A percentile compares a stretch with the other conserved stretches of the same genome.
phyloP scores from a whole-genome alignment of 2,329 filamentous ascomycete genomes.

The Apiospora kogelbergensis region DNA sequence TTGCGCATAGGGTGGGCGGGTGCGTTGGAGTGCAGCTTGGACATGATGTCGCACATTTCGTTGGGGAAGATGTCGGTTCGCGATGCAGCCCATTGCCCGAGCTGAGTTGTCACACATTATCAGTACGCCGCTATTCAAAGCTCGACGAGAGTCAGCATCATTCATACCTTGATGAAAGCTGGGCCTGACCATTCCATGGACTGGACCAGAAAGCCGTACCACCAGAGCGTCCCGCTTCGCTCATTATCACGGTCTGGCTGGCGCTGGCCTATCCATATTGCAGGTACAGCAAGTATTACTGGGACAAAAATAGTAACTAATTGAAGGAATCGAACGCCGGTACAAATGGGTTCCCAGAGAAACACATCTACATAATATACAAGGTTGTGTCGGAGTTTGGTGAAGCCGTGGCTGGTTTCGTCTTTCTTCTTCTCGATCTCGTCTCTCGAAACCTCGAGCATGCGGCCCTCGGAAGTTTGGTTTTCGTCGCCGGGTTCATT shows the following conservation, averaged over 20 bases:
- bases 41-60: conserved; percentile 92
- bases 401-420: conserved; percentile 59
- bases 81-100: conserved; percentile 98
- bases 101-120: conserved; percentile 44
- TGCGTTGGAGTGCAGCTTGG: conserved; percentile 89
- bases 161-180: conserved; percentile 87
- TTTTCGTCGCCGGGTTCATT: conserved; percentile 45
- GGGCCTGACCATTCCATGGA: conserved; percentile 93
- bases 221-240: conserved; percentile 82
- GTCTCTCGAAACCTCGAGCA: conserved; percentile 78
- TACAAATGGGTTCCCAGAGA: conserved; percentile 84
- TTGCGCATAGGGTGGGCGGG: conserved; percentile 82
- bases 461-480: conserved; percentile 77
- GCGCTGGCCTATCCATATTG: conserved; percentile 74
- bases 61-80: conserved; percentile 93
- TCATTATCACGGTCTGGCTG: conserved; percentile 68
- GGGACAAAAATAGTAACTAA: conserved; percentile 88
- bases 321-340: conserved; percentile 83
- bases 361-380: conserved; percentile 69
- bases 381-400: conserved; percentile 56
- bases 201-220: conserved; percentile 85
- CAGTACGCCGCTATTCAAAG: conserved; percentile 12
- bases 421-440: conserved; percentile 73
- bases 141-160: conserved; percentile 1
- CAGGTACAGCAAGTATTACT: conserved; percentile 77